Percentiles rank a stretch among this genome's conserved stretches.
phyloP scores from a whole-genome alignment of 495 filamentous ascomycete genomes.

The Aspergillus cristatus region DNA sequence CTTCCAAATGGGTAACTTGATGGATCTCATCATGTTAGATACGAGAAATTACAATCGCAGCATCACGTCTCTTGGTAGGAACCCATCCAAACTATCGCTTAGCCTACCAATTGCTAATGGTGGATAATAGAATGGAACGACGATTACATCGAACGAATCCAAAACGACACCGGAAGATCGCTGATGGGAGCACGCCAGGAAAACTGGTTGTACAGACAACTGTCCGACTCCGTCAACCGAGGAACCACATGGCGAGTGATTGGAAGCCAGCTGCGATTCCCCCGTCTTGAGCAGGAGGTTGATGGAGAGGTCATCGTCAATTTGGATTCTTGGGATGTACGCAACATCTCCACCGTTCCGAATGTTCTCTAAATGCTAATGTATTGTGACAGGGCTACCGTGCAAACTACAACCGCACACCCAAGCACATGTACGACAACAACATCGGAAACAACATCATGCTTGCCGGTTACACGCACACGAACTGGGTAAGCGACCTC shows the following conservation, averaged over 20 bases:
- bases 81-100: no score
- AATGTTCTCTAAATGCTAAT: no score
- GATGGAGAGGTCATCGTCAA: constrained; percentile 6
- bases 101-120: no score
- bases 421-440: constrained; percentile 48
- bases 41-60: no score
- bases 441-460: constrained; percentile 59
- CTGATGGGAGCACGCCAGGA: constrained; percentile 60
- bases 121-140: no score
- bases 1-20: no score
- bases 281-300: constrained; percentile 4
- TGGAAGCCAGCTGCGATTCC: constrained; percentile 57
- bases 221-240: constrained; percentile 33
- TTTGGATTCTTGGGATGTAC: constrained; percentile 31
- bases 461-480: constrained; percentile 56
- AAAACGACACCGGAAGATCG: constrained; percentile 46
- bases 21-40: no score
- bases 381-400: no score
- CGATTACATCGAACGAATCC: no score
- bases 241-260: constrained; percentile 52
- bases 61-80: no score
- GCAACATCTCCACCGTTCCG: no score
- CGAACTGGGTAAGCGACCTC: constrained; percentile 51
- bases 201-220: constrained; percentile 55
- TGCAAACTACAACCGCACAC: constrained; percentile 54